Base-by-base conservation (phyloP, 257 asterid genomes). In the Solanum verrucosum region DNA sequence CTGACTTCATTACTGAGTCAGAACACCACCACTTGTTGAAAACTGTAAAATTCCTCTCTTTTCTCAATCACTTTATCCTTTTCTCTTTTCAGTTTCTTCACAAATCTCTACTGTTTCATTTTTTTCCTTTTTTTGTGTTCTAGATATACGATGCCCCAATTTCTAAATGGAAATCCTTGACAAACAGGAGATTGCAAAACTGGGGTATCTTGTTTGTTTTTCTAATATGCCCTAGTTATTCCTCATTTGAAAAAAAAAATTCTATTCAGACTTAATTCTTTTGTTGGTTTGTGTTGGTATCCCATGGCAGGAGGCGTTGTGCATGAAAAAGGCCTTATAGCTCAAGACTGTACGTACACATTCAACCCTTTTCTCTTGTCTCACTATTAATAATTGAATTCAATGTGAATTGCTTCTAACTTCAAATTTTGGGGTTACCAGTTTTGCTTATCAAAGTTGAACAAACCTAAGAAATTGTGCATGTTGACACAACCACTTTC, bases 251-350 rank as follows among this genome's bases (percentile, higher is more conserved):
- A n/a, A n/a, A 29, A 6, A 52, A 52, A 16, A 6, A 6, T 49
- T 10, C 31, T 23, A 21, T 73, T 82, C 59, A 40, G 84, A 59
- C 68, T 65, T 84, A 29, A 33, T 44, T 81, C 18, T 46, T 42
- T 81, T 46, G 68, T 46, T 74, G 21, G 21, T 35, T 35, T 74
- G 20, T 74, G 0, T 37, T 74, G 83, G 52, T 74, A 11, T 74
- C 31, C 52, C 34, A 29, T 88, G 68, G 79, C 96, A 96, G 98
- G 99, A 87, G 99, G 99, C 46, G 90, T 94, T 87, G 99, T 97
- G 91, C 98, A 96, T 88, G 98, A 94, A 42, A 97, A 97, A 90
- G 99, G 98, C 18, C 98, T 97, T 91, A 91, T 97, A 38, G 92
- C 98, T n/a, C 98, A 96, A 90, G 95, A 93, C 27, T 91, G 98